A percentile compares a stretch with the other conserved stretches of the same genome.
Evolutionary conservation across 805 yeast species (phyloP).

Genomic region (Kodamaea nitidulidarum): DNA sequence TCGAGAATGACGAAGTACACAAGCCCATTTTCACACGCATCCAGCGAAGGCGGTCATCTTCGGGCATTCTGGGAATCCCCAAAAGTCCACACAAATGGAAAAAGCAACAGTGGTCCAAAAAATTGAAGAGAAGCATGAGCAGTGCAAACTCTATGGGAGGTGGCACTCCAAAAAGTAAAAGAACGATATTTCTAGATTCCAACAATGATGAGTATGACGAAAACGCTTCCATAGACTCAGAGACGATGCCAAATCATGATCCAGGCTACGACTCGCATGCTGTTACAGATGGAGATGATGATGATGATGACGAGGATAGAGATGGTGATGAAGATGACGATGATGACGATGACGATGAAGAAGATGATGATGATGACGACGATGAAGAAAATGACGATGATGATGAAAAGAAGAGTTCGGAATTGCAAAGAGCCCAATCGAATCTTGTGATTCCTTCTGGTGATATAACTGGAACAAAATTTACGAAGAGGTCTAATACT

Average conservation of each 20-base stretch:
- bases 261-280: not conserved
- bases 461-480: constrained; percentile 34
- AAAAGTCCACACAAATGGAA: constrained; percentile 8
- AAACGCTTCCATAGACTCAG: constrained; percentile 22
- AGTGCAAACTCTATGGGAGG: constrained; percentile 11
- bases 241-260: constrained; percentile 4
- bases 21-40: constrained; percentile 35
- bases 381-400: constrained; percentile 12
- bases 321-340: constrained; percentile 12
- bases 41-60: constrained; percentile 13
- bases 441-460: constrained; percentile 31
- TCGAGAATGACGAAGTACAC: constrained; percentile 37
- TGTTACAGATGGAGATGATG: constrained; percentile 8
- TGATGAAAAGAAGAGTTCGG: constrained; percentile 12
- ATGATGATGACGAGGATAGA: constrained; percentile 11
- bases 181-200: constrained; percentile 1
- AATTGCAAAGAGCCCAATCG: constrained; percentile 26
- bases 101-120: constrained; percentile 18
- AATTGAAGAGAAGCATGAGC: constrained; percentile 23
- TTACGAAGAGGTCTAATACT: constrained; percentile 45
- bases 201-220: constrained; percentile 13
- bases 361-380: constrained; percentile 12
- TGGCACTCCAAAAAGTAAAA: not conserved
- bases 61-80: constrained; percentile 16
- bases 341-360: constrained; percentile 13